These are phyloP conservation scores for Diaporthe caulivora DNA, from an alignment of 2,329 filamentous ascomycete genomes.

Conservation along the genomic window DNA sequence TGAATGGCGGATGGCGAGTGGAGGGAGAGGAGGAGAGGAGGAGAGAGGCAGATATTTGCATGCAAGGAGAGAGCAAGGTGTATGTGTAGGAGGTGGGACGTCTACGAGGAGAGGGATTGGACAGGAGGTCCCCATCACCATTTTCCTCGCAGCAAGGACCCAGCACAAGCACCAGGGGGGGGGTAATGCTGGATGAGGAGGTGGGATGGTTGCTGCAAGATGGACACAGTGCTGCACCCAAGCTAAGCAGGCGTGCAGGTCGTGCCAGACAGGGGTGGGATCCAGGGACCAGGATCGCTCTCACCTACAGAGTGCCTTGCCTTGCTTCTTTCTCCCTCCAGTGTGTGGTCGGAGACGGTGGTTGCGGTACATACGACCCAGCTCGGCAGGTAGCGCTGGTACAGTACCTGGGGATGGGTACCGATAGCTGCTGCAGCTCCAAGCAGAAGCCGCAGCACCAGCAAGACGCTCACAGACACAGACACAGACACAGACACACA, in stretches of 20 bases:
- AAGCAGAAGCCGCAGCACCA: constrained; percentile 13
- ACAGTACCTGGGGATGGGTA: constrained; percentile 29
- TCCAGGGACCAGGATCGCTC: constrained; percentile 36
- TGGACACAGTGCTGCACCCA: constrained; percentile 34
- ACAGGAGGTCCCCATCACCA: constrained; percentile 32
- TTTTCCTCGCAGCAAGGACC: constrained; percentile 35
- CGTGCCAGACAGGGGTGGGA: constrained; percentile 32
- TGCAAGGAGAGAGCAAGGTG: constrained; percentile 67
- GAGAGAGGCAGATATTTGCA: constrained; percentile 57
- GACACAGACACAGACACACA: neutral
- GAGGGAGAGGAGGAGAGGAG: constrained; percentile 48
- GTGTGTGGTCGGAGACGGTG: neutral
- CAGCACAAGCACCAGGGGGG: neutral
- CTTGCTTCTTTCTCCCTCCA: neutral
- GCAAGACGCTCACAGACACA: neutral
- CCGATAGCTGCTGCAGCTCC: constrained; percentile 6
- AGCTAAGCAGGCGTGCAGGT: constrained; percentile 28
- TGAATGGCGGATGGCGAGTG: constrained; percentile 64
- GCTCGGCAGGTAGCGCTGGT: constrained; percentile 23
- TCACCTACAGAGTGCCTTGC: constrained; percentile 21
- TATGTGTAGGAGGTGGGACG: constrained; percentile 45
- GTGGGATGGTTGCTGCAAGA: constrained; percentile 26
- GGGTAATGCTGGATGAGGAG: neutral
- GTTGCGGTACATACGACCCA: constrained; percentile 3
- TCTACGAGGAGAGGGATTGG: constrained; percentile 39